phyloP scores from a whole-genome alignment of 257 asterid genomes.

The Prunella vulgaris region DNA sequence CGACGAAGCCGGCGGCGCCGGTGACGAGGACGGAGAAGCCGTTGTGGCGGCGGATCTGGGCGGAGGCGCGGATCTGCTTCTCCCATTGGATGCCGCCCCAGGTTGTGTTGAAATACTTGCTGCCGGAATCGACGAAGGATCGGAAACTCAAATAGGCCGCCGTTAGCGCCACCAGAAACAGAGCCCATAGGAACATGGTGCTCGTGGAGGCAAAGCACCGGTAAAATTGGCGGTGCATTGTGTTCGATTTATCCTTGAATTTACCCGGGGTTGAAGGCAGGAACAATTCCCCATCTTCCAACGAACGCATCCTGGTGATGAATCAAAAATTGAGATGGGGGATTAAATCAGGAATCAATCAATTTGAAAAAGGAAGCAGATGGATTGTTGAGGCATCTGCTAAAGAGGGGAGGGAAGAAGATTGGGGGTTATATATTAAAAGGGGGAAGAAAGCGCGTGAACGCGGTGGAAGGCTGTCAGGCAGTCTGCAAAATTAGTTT shows the following conservation, averaged over 20 bases:
- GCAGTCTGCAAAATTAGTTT: constrained; percentile 21
- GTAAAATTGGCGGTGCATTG: constrained; percentile 56
- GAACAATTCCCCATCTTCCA: constrained; percentile 48
- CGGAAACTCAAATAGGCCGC: constrained; percentile 74
- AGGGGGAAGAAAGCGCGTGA: constrained; percentile 38
- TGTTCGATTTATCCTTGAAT: constrained; percentile 44
- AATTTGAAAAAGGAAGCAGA: constrained; percentile 36
- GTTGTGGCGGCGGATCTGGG: constrained; percentile 57
- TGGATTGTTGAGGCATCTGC: constrained; percentile 49
- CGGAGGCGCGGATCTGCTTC: constrained; percentile 53
- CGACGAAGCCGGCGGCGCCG: constrained; percentile 93
- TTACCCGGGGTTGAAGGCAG: constrained; percentile 83
- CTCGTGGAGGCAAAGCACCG: constrained; percentile 86
- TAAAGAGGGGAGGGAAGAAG: constrained; percentile 1
- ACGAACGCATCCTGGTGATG: constrained; percentile 33
- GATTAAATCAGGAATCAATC: too few species aligned
- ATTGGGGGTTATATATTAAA: constrained; percentile 32
- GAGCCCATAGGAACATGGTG: constrained; percentile 82
- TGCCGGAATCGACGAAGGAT: constrained; percentile 57
- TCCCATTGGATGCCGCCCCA: constrained; percentile 79
- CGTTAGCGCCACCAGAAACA: constrained; percentile 62
- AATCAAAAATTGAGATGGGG: neutral
- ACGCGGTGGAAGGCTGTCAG: constrained; percentile 42
- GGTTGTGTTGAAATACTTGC: constrained; percentile 46
- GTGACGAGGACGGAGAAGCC: constrained; percentile 71